Evolutionary conservation across 495 filamentous ascomycete species (phyloP), one percentile per base, ranked within the genome.

Genomic region (Aspergillus hancockii): DNA sequence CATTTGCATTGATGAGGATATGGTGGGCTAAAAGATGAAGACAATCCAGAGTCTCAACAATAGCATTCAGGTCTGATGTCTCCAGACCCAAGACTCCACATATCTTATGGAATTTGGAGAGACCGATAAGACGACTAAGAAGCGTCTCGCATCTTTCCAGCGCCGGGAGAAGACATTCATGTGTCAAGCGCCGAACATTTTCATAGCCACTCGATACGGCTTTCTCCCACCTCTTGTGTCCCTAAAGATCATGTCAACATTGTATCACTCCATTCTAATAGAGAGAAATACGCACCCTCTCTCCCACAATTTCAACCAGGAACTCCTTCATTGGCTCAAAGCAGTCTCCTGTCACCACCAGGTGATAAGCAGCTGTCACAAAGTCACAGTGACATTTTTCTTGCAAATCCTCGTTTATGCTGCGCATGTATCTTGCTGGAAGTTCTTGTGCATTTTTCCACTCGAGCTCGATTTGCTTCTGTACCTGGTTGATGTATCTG

Each of bases 211-310:
- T 81, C 3, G 83, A 79, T 19, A 94, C 86, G 18, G 90, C 88
- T 67, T 94, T 93, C 51, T 97, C 92, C 94, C 94, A 98, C 55
- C 94, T 83, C 72, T 96, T 97, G 65, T 96, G 90, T 4, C 92
- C 92, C 91, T 96, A 58, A 59, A 19, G 21, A 56, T 6, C 12
- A n/a, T 32, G 49, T 74, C 54, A 76, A 58, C 54, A 30, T 18
- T 14, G 46, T 0, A 16, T 13, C 28, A 9, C 1, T 5, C 16
- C 31, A 18, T 8, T 32, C 28, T 5, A 8, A 25, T 14, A 14
- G 23, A 32, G 9, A 45, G 31, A 34, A 10, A 56, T 0, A 63
- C 81, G 59, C 81, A 94, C 92, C 64, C 91, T 81, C 63, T 97
- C 94, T 28, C 85, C 85, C 28, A 98, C 74, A 61, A 89, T 88